Evolutionary conservation across 768 basidiomycete genomes (phyloP), one percentile per base, ranked within the genome.

Genomic region (Termitomyces sp.): DNA sequence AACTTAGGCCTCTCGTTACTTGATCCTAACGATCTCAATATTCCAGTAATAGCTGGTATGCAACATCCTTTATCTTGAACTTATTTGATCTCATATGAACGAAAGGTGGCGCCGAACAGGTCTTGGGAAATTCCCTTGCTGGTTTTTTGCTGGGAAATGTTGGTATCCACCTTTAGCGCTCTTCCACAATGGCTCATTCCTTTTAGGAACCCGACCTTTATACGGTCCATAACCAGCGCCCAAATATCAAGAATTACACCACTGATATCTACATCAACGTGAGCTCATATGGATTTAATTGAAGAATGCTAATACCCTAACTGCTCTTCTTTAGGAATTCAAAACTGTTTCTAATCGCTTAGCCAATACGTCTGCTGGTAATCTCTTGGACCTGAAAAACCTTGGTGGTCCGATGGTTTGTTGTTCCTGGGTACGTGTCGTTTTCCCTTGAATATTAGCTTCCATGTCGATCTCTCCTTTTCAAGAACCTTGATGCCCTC

Each of bases 141-240:
- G 75, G 75, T 1, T 77, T 76, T 59, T 61, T 82, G 2, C 65
- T 82, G 6, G 81, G 81, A 54, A 83, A 83, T 65, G 80, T 79
- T 58, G 2, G 36, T 35, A 28, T 56, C 61, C 14, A n/a, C 4
- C 40, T 42, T 43, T 30, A 20, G 35, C 24, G 14, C 7, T 52
- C 33, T 49, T 24, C 26, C 24, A 30, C 14, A n/a, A 5, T 32
- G 18, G 28, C 26, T 44, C 24, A 52, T 40, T 40, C 30, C 28
- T 6, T 54, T 24, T 57, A 80, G 80, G 81, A 83, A 66, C 86
- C 86, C 42, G 86, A 88, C 70, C 72, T 87, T 53, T 88, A 82
- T 64, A 69, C 74, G 0, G 49, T 42, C 4, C 81, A 82, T 58
- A 66, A 68, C 1, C 59, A 77, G 57, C 71, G 80, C 32, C 74